Percentiles rank a stretch among this genome's conserved stretches.
phyloP scores from a whole-genome alignment of 352 stramenopile species.

The Phytophthora cryptogea region DNA sequence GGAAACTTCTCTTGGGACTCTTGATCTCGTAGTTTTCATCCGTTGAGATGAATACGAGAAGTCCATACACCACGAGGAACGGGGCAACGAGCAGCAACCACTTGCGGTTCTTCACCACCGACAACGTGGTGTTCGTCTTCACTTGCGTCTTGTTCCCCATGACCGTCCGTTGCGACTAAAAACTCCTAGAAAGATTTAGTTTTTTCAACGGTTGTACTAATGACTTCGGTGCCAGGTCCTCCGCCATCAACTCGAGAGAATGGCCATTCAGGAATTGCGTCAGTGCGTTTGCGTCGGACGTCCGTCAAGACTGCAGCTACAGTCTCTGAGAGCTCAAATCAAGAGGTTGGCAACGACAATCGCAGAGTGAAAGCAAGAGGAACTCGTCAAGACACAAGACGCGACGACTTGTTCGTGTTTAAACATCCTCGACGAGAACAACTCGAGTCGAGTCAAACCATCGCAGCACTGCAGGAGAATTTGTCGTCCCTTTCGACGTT shows the following conservation, averaged over 20 bases:
- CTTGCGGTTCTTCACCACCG: conserved; percentile 1
- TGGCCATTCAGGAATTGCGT: conserved; percentile 23
- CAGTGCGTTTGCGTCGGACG: conserved; percentile 31
- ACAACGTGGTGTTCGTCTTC: not conserved
- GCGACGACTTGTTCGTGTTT: conserved; percentile 28
- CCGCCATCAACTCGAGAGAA: conserved; percentile 23
- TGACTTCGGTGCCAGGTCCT: conserved; percentile 20
- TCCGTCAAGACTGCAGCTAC: conserved; percentile 11
- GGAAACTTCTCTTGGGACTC: not conserved
- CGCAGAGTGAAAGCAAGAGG: conserved; percentile 1
- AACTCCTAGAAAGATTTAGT: not conserved
- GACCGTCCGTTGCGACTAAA: not conserved
- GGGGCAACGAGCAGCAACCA: conserved; percentile 12
- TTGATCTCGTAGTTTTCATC: not conserved
- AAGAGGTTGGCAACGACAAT: conserved; percentile 16
- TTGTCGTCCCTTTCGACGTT: conserved; percentile 40
- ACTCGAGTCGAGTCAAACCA: conserved; percentile 33
- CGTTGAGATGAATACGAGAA: conserved; percentile 4
- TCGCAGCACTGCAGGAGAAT: conserved; percentile 56
- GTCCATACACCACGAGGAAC: conserved; percentile 10
- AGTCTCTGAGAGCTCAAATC: conserved; percentile 13
- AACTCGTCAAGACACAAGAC: conserved; percentile 12
- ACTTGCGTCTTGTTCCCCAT: conserved; percentile 10
- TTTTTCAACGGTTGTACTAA: not conserved
- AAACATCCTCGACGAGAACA: conserved; percentile 34